phyloP scores from a whole-genome alignment of 164 flowering plant species.

The Vitis labrusca region DNA sequence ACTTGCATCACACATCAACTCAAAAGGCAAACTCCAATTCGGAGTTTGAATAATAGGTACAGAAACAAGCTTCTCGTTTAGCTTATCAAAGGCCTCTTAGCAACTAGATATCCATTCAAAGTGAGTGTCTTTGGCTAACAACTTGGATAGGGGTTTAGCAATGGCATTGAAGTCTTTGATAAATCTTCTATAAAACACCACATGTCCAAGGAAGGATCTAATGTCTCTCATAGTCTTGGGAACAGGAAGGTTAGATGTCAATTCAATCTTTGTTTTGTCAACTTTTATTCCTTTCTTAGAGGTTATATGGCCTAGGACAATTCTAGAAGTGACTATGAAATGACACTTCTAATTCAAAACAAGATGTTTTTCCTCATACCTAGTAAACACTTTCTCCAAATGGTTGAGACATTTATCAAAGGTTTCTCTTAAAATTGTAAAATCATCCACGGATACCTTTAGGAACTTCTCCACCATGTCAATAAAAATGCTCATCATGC shows the following conservation, averaged over 20 bases:
- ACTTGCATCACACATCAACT: background rate
- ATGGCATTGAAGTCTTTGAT: background rate
- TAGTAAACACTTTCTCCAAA: no score
- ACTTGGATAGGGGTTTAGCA: background rate
- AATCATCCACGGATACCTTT: no score
- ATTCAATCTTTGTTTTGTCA: no score
- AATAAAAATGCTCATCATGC: no score
- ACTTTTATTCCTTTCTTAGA: no score
- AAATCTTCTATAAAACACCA: background rate
- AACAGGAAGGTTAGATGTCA: background rate
- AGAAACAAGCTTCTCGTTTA: background rate
- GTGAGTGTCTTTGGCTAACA: background rate
- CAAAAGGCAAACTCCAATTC: background rate
- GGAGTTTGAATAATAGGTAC: background rate
- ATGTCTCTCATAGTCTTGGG: background rate
- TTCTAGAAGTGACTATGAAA: no score
- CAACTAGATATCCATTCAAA: background rate
- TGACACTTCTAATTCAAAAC: no score
- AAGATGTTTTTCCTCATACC: no score
- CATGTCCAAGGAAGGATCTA: slow-evolving; percentile 1
- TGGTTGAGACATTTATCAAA: no score
- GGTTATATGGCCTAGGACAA: no score
- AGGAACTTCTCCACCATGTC: no score
- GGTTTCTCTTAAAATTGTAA: no score
- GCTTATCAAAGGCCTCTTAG: background rate